Evolutionary conservation across 176 grass and related monocot genomes (phyloP), one percentile per base, ranked within the genome.

Genomic region (Hordeum marinum): DNA sequence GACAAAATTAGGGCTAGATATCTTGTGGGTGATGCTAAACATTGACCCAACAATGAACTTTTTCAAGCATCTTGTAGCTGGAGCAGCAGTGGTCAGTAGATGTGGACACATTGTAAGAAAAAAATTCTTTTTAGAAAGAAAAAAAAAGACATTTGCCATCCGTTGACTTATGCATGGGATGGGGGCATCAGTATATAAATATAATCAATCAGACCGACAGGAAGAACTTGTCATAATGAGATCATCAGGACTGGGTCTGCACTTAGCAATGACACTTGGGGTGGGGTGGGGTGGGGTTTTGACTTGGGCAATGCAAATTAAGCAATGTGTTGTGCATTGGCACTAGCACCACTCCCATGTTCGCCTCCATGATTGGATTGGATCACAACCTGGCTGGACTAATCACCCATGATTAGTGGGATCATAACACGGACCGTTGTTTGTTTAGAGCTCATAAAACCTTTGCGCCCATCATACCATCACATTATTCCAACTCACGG

Each of bases 271-370:
- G n/a, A n/a, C n/a, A n/a, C n/a, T n/a, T n/a, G n/a, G n/a, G n/a
- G n/a, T n/a, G n/a, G n/a, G 45, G 45, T 48, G 45, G n/a, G 50
- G 15, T 20, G 50, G 15, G 18, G 40, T 40, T 40, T 69, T 81
- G 83, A 89, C 77, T 81, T 76, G 50, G 68, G 70, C 26, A 69
- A 85, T 68, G n/a, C n/a, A n/a, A n/a, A n/a, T n/a, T n/a, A n/a
- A n/a, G 11, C 50, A 14, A 72, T 69, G 13, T 67, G 50, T 9
- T 20, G 36, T 68, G 87, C 87, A 61, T 63, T 27, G 21, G 26
- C 9, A 55, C 77, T 83, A 75, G 59, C 32, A 48, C 45, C 5
- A 48, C 1, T 17, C 9, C 36, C 77, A 81, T 85, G 88, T 85
- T 86, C 52, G 13, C 69, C 24, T 54, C 7, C 23, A 90, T 86